Base-by-base conservation (phyloP, 306 rosid species). In the Vigna reflexopilosa region DNA sequence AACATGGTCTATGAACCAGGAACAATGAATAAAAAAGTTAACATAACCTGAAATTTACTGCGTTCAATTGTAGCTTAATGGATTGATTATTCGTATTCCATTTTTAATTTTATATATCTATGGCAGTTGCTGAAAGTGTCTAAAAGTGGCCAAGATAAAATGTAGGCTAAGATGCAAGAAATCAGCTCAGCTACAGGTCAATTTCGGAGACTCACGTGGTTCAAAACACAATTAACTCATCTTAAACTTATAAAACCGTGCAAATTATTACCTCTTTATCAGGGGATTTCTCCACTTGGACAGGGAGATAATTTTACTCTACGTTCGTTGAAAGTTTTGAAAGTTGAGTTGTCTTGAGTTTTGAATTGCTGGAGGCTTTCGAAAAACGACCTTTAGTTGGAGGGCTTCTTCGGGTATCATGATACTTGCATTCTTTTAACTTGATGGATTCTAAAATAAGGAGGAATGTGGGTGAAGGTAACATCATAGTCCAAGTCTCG, bases 281-380 rank as follows among this genome's bases (percentile, higher is more conserved):
- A 1, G 47, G 38, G 55, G 40, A 20, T 55, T 38, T 38, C 40
- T 56, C 20, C 16, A 34, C 32, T 17, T 71, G 64, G 50, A 52
- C 32, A 8, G 30, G 49, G 62, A 12, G 49, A 6, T 71, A 28
- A 68, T 50, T 49, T 50, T 49, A n/a, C 22, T 4, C 28, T 51
- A 70, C 2, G 2, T 20, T 20, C 16, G 67, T 24, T 12, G 57
- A 22, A 24, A 59, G 70, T 59, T 74, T 16, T 45, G 28, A 59
- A 16, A 38, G 52, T 72, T 72, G 56, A 57, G 55, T 57, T 73
- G 28, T 59, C 65, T 58, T 5, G 40, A 44, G 79, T 61, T 61
- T 75, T 47, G 34, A 75, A 48, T 5, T 3, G 24, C 36, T 11
- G 10, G 61, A 45, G 30, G 32, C 52, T 62, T 61, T 61, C 12